Conservation (phyloP, 176 grass and related monocot genomes). For the Oryza coarctata region DNA sequence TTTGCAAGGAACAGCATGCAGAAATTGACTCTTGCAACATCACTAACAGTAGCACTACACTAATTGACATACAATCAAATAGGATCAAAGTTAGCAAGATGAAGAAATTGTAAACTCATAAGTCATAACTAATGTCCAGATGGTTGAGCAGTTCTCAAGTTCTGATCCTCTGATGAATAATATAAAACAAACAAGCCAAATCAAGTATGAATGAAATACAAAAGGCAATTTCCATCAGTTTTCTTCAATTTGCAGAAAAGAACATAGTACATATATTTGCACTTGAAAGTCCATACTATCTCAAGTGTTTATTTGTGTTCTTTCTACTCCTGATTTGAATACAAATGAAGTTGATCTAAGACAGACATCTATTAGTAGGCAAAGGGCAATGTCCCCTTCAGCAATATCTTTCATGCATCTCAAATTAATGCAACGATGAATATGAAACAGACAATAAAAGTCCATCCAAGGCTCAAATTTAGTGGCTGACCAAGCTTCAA, state of each 20-base stretch:
- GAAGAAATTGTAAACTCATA: not conserved
- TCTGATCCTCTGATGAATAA: not conserved
- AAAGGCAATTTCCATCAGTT: not conserved
- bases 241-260: not conserved
- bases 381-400: not conserved
- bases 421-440: not conserved
- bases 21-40: not conserved
- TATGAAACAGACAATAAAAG: conserved; percentile 13
- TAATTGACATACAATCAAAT: not conserved
- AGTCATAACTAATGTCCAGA: not conserved
- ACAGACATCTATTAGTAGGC: not conserved
- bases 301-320: not conserved
- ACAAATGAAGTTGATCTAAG: not conserved
- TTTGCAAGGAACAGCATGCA: not conserved
- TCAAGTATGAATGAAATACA: not conserved
- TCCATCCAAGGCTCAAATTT: conserved; percentile 86
- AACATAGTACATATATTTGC: not conserved
- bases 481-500: conserved; percentile 84
- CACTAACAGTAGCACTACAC: not conserved
- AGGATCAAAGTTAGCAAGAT: not conserved
- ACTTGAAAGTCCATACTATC: conserved; percentile 2
- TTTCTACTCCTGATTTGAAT: conserved; percentile 5
- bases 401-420: conserved; percentile 11
- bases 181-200: not conserved
- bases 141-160: not conserved